These are phyloP conservation scores for Ceratobasidium sp. DNA, from an alignment of 1,284 basidiomycete genomes.

Conservation along the genomic window DNA sequence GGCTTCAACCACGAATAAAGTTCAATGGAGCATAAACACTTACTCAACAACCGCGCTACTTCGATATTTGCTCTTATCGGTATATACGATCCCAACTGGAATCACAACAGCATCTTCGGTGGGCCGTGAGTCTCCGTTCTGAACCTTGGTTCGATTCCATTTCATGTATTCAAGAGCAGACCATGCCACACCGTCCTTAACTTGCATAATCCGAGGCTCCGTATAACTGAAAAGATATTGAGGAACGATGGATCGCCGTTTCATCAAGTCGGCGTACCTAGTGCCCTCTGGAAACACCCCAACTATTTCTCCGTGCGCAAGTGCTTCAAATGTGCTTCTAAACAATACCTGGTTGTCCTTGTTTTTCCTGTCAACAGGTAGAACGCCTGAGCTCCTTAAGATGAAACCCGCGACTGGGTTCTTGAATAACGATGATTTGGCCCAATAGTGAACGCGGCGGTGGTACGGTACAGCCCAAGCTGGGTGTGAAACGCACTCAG, in stretches of 20 bases:
- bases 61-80: constrained; percentile 93
- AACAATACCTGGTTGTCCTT: constrained; percentile 92
- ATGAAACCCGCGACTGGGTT: constrained; percentile 77
- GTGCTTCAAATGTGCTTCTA: constrained; percentile 85
- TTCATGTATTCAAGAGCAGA: constrained; percentile 91
- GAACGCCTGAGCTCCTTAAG: constrained; percentile 89
- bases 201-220: constrained; percentile 88
- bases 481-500: constrained; percentile 47
- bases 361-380: constrained; percentile 92
- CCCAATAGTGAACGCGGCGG: constrained; percentile 93
- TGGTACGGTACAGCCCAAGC: constrained; percentile 78
- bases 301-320: constrained; percentile 79
- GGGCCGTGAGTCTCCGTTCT: constrained; percentile 52
- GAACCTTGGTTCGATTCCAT: constrained; percentile 64
- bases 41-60: constrained; percentile 63
- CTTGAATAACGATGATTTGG: constrained; percentile 79
- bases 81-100: constrained; percentile 90
- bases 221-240: constrained; percentile 59
- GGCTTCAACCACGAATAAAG: neutral
- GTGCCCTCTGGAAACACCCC: constrained; percentile 92
- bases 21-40: constrained; percentile 45
- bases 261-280: constrained; percentile 35
- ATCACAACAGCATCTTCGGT: constrained; percentile 65
- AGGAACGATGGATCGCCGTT: neutral
- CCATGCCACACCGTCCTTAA: constrained; percentile 97